Evolutionary conservation across 2,329 filamentous ascomycete genomes (phyloP), one percentile per base, ranked within the genome.

Genomic region (Neophaeococcomyces aloes): DNA sequence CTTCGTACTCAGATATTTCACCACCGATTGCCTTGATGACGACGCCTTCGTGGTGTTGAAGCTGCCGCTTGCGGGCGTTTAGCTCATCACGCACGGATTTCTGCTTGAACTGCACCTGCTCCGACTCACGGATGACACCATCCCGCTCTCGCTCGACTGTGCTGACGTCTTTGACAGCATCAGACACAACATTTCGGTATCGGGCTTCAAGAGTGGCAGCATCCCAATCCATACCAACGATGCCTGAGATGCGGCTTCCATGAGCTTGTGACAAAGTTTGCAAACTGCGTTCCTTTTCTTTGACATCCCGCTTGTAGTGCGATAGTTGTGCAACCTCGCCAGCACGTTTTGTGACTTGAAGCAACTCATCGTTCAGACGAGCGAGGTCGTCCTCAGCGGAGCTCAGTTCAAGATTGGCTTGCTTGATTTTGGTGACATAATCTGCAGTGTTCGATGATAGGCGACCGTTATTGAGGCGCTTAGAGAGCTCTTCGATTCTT

Each of bases 251-350:
- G 52, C 83, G 83, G 27, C 80, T 70, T 39, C 73, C 75, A 69
- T 93, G 86, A 0, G 86, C 86, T 37, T 70, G 78, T 49, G 70
- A 76, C 66, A 95, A 77, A 0, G 85, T 91, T 7, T 87, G 75
- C 2, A 96, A 69, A 48, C 83, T 83, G 27, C 77, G 75, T 59
- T 83, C 76, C 44, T 81, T 77, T 52, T 86, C 81, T 50, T 77
- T 76, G 21, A 86, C 64, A 57, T 94, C 84, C 54, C 87, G 88
- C 56, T 83, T 87, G 27, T 88, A 73, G 53, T 84, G 79, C 45
- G 94, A 85, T 8, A 98, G 72, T 54, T 84, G 81, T 10, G 89
- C 91, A 29, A 87, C 75, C 49, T 94, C 87, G 3, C 81, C 79
- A 4, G 87, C 86, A 45, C 84, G 75, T 45, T 81, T 79, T 2